Evolutionary conservation across 371 early-diverging fungal genomes (phyloP), one percentile per base, ranked within the genome.

Genomic region (Circinella umbellata): DNA sequence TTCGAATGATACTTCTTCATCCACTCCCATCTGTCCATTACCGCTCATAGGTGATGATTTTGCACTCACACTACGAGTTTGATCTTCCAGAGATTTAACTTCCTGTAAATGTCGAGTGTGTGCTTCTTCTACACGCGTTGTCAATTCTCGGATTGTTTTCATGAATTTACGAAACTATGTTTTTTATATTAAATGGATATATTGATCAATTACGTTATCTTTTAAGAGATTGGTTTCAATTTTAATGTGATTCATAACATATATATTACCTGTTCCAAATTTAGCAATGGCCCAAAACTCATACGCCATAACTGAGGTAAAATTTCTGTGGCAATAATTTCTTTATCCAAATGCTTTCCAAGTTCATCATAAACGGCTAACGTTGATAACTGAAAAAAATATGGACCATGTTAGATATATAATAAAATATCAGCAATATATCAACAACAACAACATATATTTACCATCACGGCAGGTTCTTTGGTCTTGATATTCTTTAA

Each of bases 281-380:
- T 90, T 42, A 95, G 74, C 37, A 89, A 74, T 1, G 89, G 90
- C 14, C 93, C 94, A 64, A 93, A 87, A 38, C 90, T 81, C 78
- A 93, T 81, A 47, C 84, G 80, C 96, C 96, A 95, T 55, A 94
- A 74, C 60, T 92, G 93, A 0, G 93, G 94, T 53, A 95, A 64
- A 13, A 95, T 85, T 57, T 90, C 90, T 0, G 86, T 90, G 4
- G 94, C 96, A 55, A 93, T 88, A 8, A 86, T 79, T 38, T 91
- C 92, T 70, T 90, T 89, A 60, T 94, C 94, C 15, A 93, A 76
- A 60, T 84, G 73, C 53, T 87, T 86, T 3, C 92, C 92, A 73
- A 93, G 82, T 51, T 94, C 93, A 66, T 92, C 91, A 73, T 94
- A 95, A 15, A 94, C 90, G 18, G 88, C 88, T 64, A 94, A 78